Evolutionary conservation across 2,329 filamentous ascomycete genomes (phyloP), one percentile per base, ranked within the genome.

Genomic region (Cercospora sesami): DNA sequence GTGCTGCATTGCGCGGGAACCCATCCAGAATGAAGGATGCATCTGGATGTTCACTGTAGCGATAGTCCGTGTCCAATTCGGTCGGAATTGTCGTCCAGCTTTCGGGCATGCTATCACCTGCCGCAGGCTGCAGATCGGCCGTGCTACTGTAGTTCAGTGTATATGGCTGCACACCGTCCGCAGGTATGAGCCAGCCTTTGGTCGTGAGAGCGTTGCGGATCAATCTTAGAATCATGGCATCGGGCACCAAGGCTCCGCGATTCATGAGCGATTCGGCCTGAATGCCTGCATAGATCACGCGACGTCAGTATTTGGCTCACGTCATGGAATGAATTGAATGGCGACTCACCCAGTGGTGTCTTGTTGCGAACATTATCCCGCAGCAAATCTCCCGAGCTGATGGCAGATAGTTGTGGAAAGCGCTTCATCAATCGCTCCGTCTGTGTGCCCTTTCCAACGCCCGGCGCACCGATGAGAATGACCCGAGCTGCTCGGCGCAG

Each of bases 11-110:
- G 72, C 95, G 91, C 2, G 95, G 95, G 80, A 98, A 99, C 16
- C 95, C 95, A 78, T 99, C 95, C 63, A 99, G 90, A 71, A 99
- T 91, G 79, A 97, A 98, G 0, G 93, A 97, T 8, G 93, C 93
- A 0, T 88, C 83, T 0, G 93, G 91, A 70, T 90, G 86, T 51
- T 95, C 86, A 60, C 89, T 82, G 75, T 82, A 84, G 31, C 78
- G 79, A 76, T 82, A 85, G 33, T 83, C 74, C 36, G 72, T 68
- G 6, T 78, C 73, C 30, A 72, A 70, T 70, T 48, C 74, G 60
- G 60, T 80, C 75, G 63, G 73, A 16, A 76, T 63, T 26, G 81
- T 82, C 23, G 83, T 80, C 66, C 79, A 79, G 63, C 80, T 78
- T 60, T 81, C 79, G 63, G 59, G 33, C 9, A 60, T 51, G 21